Evolutionary conservation across 345 rosid species (phyloP).

Genomic region (Euphorbia tirucalli): DNA sequence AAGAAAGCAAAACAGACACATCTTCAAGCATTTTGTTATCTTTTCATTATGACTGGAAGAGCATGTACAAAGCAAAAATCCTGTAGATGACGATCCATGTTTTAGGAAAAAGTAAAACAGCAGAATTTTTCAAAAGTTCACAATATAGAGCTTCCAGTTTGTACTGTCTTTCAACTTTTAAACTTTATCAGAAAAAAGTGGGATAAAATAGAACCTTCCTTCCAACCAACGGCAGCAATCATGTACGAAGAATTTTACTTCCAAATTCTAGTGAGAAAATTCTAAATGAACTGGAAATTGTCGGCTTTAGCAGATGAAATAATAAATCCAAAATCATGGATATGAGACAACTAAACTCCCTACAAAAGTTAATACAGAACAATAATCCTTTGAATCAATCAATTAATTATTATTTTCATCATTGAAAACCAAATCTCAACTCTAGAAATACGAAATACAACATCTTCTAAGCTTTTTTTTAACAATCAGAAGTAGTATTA

Average conservation of each 20-base stretch:
- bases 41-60: not conserved
- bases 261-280: not conserved
- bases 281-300: conserved; percentile 12
- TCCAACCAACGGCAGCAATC: not conserved
- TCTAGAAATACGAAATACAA: not conserved
- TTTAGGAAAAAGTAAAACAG: not conserved
- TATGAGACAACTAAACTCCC: not conserved
- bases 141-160: not conserved
- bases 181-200: not conserved
- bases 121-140: not conserved
- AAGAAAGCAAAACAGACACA: not conserved
- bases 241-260: not conserved
- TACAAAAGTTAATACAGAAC: not conserved
- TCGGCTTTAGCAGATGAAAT: not conserved
- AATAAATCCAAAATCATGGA: not conserved
- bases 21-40: not conserved
- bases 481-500: conserved; percentile 1
- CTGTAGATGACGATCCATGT: not conserved
- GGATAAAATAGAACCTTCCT: not conserved
- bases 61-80: not conserved
- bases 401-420: conserved; percentile 1
- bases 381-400: not conserved
- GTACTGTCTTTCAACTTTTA: not conserved
- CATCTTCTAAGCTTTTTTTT: not conserved
- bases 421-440: not conserved